These are phyloP conservation scores for Globisporangium camurandrum DNA, from an alignment of 352 stramenopile genomes.

Conservation along the genomic window DNA sequence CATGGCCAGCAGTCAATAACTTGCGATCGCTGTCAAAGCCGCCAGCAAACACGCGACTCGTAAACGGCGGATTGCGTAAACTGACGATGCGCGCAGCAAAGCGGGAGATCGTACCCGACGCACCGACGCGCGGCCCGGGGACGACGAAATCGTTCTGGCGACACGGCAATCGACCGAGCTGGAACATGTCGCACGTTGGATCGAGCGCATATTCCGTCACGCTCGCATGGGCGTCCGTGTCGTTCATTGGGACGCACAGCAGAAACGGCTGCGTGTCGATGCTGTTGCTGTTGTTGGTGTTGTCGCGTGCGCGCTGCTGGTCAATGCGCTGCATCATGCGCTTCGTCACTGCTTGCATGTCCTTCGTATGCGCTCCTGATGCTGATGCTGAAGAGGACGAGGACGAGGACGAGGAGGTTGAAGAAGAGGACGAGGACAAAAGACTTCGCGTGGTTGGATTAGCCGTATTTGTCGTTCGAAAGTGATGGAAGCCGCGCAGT, in stretches of 20 bases:
- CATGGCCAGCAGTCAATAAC: conserved; percentile 54
- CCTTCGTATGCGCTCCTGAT: conserved; percentile 11
- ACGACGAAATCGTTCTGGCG: conserved; percentile 74
- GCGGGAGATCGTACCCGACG: conserved; percentile 68
- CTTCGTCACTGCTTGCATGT: conserved; percentile 40
- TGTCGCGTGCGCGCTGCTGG: conserved; percentile 4
- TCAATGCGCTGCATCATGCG: conserved; percentile 54
- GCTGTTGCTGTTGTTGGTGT: background rate
- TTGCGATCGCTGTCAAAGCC: conserved; percentile 50
- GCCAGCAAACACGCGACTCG: conserved; percentile 59
- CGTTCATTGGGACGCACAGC: conserved; percentile 70
- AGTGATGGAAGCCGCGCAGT: conserved; percentile 52
- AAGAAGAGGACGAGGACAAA: no score
- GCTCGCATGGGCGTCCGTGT: conserved; percentile 41
- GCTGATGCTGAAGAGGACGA: background rate
- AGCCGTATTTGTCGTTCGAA: conserved; percentile 12
- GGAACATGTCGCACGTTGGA: conserved; percentile 54
- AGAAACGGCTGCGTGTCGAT: conserved; percentile 20
- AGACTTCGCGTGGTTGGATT: background rate
- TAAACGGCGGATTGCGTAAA: conserved; percentile 41
- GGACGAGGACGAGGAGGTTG: no score
- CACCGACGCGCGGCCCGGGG: conserved; percentile 57
- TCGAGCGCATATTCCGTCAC: conserved; percentile 60
- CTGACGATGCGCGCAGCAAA: conserved; percentile 68
- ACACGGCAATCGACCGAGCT: conserved; percentile 76